phyloP scores from a whole-genome alignment of 805 yeast genomes.

The Candida yuanshanica region DNA sequence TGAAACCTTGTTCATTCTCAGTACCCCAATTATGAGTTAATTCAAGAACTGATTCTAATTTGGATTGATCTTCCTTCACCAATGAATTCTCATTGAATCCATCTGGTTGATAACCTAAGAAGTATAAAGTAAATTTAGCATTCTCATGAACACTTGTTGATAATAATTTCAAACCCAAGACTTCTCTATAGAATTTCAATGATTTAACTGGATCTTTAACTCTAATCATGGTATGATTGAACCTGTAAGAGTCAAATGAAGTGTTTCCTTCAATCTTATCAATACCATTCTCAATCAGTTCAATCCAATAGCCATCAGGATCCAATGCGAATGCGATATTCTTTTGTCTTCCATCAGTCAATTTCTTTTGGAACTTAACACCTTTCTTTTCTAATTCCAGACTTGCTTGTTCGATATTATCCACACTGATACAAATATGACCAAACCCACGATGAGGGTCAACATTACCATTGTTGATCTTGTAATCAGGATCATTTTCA shows the following conservation, averaged over 20 bases:
- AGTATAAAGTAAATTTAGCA: conserved; percentile 83
- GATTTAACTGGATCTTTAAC: conserved; percentile 79
- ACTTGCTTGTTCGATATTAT: conserved; percentile 64
- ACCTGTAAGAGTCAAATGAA: conserved; percentile 28
- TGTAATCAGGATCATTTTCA: conserved; percentile 50
- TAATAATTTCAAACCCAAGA: conserved; percentile 74
- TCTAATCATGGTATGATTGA: conserved; percentile 92
- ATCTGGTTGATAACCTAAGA: conserved; percentile 65
- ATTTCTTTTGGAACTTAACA: conserved; percentile 75
- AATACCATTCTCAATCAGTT: conserved; percentile 59
- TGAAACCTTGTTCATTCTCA: conserved; percentile 67
- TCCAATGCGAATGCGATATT: conserved; percentile 92
- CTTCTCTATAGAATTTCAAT: conserved; percentile 70
- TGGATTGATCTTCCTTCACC: conserved; percentile 28
- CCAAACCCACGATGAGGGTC: conserved; percentile 91
- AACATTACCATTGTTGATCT: conserved; percentile 73
- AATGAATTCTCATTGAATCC: conserved; percentile 32
- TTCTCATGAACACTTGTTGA: conserved; percentile 48
- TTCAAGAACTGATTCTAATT: conserved; percentile 71
- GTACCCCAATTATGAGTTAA: conserved; percentile 96
- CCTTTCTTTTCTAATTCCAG: conserved; percentile 49
- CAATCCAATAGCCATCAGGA: conserved; percentile 97
- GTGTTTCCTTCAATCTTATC: conserved; percentile 37
- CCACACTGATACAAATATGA: conserved; percentile 84
- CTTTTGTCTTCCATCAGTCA: conserved; percentile 87